Evolutionary conservation across 177 flowering plant species (phyloP).

Genomic region (Tripterygium wilfordii): DNA sequence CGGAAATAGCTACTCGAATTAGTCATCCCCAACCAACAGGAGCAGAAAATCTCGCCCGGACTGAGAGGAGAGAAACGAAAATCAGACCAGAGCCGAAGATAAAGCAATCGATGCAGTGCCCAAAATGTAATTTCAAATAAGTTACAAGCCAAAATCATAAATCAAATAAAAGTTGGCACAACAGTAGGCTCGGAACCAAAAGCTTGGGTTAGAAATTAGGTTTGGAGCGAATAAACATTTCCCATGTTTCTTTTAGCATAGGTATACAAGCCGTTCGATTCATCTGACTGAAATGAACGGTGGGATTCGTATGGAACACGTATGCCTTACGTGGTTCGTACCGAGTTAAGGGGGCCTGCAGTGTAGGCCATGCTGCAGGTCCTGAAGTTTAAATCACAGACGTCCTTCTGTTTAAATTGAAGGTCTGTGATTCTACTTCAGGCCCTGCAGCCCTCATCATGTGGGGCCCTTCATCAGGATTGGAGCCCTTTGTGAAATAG

Average conservation of each 20-base stretch:
- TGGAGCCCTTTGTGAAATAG: no score
- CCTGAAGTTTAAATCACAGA: no score
- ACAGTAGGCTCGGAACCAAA: conserved; percentile 6
- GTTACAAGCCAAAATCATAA: not conserved
- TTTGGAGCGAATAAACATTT: not conserved
- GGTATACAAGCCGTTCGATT: not conserved
- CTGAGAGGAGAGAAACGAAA: conserved; percentile 3
- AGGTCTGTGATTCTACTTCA: no score
- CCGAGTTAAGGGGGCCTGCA: no score
- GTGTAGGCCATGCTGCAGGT: no score
- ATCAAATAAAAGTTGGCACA: not conserved
- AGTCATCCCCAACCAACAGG: no score
- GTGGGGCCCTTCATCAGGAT: no score
- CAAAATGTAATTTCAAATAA: conserved; percentile 6
- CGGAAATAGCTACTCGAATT: no score
- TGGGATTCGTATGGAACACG: not conserved
- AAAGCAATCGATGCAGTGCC: conserved; percentile 16
- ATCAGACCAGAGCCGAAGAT: conserved; percentile 22
- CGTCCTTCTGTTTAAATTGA: no score
- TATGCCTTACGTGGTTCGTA: not conserved
- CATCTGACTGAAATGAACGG: conserved; percentile 1
- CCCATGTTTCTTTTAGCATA: not conserved
- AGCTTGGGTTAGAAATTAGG: conserved; percentile 1
- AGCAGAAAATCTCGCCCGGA: no score
- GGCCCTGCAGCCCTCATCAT: no score